Base-by-base conservation (phyloP, 306 rosid species). In the barrel medic (Medicago truncatula) region DNA sequence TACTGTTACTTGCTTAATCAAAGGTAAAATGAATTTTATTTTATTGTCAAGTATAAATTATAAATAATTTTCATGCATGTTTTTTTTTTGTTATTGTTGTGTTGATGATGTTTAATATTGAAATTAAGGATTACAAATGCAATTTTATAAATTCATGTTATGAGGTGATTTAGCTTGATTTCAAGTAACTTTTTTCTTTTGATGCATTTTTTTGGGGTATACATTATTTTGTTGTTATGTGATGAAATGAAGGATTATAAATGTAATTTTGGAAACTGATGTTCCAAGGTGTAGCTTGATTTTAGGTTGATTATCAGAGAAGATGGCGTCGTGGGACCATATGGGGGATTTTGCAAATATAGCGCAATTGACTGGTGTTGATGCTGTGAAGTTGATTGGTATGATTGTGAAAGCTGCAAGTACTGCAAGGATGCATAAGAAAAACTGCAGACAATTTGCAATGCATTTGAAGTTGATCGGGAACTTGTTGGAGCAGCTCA, bases 341-440 rank as follows among this genome's bases (percentile, higher is more conserved):
- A 54, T 95, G 74, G 97, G 99, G 73, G 97, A 95, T 2, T 70
- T 92, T 15, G 99, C 99, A 17, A 95, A 73, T 85, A 79, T 95
- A 31, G 97, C 96, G 28, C 97, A 95, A 62, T 85, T 95, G 75
- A 87, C 97, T 43, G 99, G 99, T 7, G 38, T 90, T 1, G 98
- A 92, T 62, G 99, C 98, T 9, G 97, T 90, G 75, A 57, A 74
- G 78, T 80, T 96, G 78, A 96, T 92, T 80, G 92, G 81, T 18
- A 39, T 96, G 97, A 96, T 96, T 25, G 98, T 79, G 41, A 89
- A 83, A 78, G 96, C 99, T 9, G 98, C 99, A 20, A 91, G 77
- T 73, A 96, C 98, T 8, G 99, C 99, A 0, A 79, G 96, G 69
- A 90, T 90, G 99, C 99, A 92, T 85, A 92, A 92, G 89, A 96